Conservation (phyloP, 768 basidiomycete species). For the Trametes cingulata region DNA sequence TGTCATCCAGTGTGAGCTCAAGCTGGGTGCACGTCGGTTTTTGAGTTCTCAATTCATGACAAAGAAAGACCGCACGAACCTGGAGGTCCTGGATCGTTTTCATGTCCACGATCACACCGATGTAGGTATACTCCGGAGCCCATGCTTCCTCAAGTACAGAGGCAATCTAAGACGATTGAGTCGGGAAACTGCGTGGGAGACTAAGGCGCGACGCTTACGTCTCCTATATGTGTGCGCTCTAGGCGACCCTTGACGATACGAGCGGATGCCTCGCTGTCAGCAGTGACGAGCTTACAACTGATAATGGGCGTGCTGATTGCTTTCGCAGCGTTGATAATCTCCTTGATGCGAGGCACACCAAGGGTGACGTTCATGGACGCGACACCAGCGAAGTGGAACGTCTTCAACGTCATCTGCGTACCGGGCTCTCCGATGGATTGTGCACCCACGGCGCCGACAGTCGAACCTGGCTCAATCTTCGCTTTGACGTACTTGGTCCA, state of each 20-base stretch:
- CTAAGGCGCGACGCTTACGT: conserved; percentile 53
- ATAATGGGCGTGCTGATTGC: conserved; percentile 97
- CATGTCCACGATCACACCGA: conserved; percentile 89
- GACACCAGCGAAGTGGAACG: conserved; percentile 99
- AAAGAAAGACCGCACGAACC: conserved; percentile 40
- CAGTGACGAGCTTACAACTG: conserved; percentile 88
- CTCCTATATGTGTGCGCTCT: conserved; percentile 92
- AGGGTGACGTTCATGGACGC: conserved; percentile 99
- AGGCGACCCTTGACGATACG: conserved; percentile 96
- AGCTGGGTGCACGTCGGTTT: conserved; percentile 49
- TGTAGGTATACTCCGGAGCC: conserved; percentile 90
- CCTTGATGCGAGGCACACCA: conserved; percentile 99
- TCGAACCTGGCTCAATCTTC: conserved; percentile 96
- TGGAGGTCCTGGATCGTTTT: conserved; percentile 89
- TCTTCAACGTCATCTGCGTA: conserved; percentile 99
- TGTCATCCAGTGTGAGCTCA: conserved; percentile 88
- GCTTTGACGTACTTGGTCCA: conserved; percentile 93
- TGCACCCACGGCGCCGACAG: conserved; percentile 97
- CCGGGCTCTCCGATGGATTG: conserved; percentile 99
- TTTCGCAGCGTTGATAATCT: conserved; percentile 99
- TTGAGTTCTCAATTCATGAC: neutral
- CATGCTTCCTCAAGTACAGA: conserved; percentile 94
- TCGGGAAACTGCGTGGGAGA: neutral
- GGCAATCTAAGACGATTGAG: conserved; percentile 67
- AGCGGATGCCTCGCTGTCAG: conserved; percentile 88